A percentile compares a stretch with the other conserved stretches of the same genome.
Evolutionary conservation across 306 rosid species (phyloP).

Genomic region (Prinsepia uniflora): DNA sequence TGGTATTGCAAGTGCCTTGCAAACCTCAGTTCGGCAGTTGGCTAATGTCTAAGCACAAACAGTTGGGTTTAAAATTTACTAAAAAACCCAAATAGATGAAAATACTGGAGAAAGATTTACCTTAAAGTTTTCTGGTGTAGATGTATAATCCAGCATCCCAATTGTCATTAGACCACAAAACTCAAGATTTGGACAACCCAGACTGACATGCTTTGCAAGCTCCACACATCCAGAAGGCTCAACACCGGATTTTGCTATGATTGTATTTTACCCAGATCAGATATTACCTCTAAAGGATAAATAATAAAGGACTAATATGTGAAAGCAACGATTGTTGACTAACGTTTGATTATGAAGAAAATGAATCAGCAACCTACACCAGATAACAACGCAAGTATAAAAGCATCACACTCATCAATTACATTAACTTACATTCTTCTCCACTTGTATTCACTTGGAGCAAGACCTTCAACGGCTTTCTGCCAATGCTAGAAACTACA

Average conservation of each 20-base stretch:
- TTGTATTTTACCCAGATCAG: background rate
- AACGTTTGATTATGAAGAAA: background rate
- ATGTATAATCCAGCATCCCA: conserved; percentile 89
- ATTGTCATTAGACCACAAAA: conserved; percentile 89
- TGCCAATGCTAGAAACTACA: conserved; percentile 62
- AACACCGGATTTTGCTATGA: conserved; percentile 84
- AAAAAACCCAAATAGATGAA: conserved; percentile 14
- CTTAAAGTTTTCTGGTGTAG: conserved; percentile 91
- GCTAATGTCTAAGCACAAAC: conserved; percentile 50
- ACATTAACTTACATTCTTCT: conserved; percentile 60
- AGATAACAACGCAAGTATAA: background rate
- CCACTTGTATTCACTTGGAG: conserved; percentile 98
- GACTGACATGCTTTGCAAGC: conserved; percentile 68
- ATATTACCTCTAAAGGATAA: background rate
- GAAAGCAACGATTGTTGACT: background rate
- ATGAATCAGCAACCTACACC: too few relatives aligned
- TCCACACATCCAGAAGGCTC: conserved; percentile 73
- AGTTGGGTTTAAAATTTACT: conserved; percentile 20
- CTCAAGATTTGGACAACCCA: conserved; percentile 67
- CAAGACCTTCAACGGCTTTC: conserved; percentile 76
- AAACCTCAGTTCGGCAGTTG: conserved; percentile 71
- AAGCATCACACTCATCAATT: conserved; percentile 5
- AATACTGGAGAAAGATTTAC: conserved; percentile 28
- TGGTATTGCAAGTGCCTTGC: conserved; percentile 63
- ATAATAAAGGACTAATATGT: background rate